Evolutionary conservation across 2,329 filamentous ascomycete species (phyloP).

Genomic region (Colletotrichum euphorbiae): DNA sequence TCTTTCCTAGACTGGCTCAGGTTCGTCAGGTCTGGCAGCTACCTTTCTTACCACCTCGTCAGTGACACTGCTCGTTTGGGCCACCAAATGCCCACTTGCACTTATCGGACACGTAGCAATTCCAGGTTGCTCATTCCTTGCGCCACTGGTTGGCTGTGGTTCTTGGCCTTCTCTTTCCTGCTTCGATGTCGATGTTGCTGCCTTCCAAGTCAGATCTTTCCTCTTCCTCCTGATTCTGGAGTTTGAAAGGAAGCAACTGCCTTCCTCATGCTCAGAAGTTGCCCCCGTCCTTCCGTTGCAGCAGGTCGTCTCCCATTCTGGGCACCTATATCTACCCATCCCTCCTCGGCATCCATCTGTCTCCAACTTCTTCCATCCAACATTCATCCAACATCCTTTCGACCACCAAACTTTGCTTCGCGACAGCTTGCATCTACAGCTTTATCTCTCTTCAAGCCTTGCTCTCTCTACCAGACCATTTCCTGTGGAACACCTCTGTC

Average conservation of each 20-base stretch:
- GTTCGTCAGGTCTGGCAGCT: not conserved
- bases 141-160: not conserved
- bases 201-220: not conserved
- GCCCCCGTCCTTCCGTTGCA: not conserved
- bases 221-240: not conserved
- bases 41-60: not conserved
- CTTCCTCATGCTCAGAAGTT: not conserved
- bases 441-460: not conserved
- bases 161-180: not conserved
- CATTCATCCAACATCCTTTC: constrained; percentile 10
- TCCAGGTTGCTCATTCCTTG: not conserved
- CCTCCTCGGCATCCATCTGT: not conserved
- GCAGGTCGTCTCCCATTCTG: not conserved
- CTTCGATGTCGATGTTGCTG: not conserved
- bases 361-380: not conserved
- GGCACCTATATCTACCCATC: constrained; percentile 16
- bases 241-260: not conserved
- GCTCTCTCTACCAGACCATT: not conserved
- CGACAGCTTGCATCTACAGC: constrained; percentile 5
- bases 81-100: not conserved
- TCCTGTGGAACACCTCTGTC: not conserved
- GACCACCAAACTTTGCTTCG: constrained; percentile 2
- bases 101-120: not conserved
- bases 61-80: not conserved
- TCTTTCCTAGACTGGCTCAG: constrained; percentile 4